Base-by-base conservation (phyloP, 352 stramenopile genomes). In the Globisporangium carolinianum region DNA sequence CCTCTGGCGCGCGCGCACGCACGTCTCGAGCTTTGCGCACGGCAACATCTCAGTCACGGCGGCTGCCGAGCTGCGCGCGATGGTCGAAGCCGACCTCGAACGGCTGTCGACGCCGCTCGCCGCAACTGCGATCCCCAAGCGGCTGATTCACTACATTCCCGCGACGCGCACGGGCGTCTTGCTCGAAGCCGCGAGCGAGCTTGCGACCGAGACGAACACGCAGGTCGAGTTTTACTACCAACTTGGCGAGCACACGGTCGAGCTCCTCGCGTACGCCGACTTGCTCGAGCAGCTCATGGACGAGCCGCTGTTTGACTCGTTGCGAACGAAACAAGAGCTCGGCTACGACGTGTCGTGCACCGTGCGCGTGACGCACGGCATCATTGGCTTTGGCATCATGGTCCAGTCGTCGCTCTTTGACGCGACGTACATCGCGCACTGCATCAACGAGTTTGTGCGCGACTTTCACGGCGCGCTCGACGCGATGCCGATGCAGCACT, bases 331-430 rank as follows among this genome's bases (percentile, higher is more conserved):
- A 63, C 73, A 96, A 57, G 86, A 96, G 57, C 71, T 96, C 4
- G 87, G 86, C 2, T 96, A 96, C 67, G 83, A 92, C 38, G 87
- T 96, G 10, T 92, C 81, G n/a, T 96, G 87, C 62, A 89, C 73
- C 0, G 78, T 91, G 57, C 81, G 83, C 17, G 67, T 91, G 18
- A 94, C 84, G 3, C 82, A 94, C 51, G 82, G 85, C 36, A 79
- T 96, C 49, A 68, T 94, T 36, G 84, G 85, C 36, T 94, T 86
- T 54, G 79, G 81, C n/a, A 75, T 95, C 36, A 86, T 79, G 61
- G 85, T 95, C 5, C 68, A 92, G 59, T 92, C 85, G n/a, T 91
- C 83, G 11, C 65, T 89, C 45, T 89, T 90, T 32, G 69, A 71
- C 15, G 71, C 82, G 0, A 60, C 73, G 46, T 83, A 89, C 56